phyloP scores from a whole-genome alignment of 2,329 filamentous ascomycete species.

The Byssothecium circinans region DNA sequence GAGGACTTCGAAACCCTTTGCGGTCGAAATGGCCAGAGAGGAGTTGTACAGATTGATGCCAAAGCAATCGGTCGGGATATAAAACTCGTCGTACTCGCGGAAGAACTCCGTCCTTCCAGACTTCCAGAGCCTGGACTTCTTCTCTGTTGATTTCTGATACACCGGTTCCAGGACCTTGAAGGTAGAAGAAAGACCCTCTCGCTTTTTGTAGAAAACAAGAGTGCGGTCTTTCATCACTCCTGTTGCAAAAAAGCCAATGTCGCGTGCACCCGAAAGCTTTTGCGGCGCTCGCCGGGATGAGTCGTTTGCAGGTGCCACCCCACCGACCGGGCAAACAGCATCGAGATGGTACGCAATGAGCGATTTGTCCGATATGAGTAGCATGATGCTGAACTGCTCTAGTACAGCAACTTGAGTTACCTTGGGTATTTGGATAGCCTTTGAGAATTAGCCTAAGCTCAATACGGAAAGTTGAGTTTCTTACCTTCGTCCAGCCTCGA shows the following conservation, averaged over 20 bases:
- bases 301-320: slow-evolving; percentile 65
- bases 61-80: slow-evolving; percentile 92
- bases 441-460: slow-evolving; percentile 30
- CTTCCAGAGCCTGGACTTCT: slow-evolving; percentile 70
- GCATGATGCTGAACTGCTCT: slow-evolving; percentile 91
- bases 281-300: slow-evolving; percentile 85
- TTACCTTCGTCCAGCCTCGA: slow-evolving; percentile 85
- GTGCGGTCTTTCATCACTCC: slow-evolving; percentile 96
- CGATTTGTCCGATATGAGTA: slow-evolving; percentile 88
- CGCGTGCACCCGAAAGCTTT: slow-evolving; percentile 80
- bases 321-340: slow-evolving; percentile 64
- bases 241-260: slow-evolving; percentile 95
- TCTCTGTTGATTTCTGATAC: slow-evolving; percentile 87
- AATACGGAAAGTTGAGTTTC: slow-evolving; percentile 27
- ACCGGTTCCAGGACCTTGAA: slow-evolving; percentile 98
- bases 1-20: slow-evolving; percentile 91
- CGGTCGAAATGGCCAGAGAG: slow-evolving; percentile 86
- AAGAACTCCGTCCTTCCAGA: slow-evolving; percentile 88
- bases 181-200: slow-evolving; percentile 85
- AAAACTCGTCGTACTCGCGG: slow-evolving; percentile 98
- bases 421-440: slow-evolving; percentile 74
- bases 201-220: slow-evolving; percentile 95
- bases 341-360: slow-evolving; percentile 94
- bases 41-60: slow-evolving; percentile 96
- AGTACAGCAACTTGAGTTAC: slow-evolving; percentile 94